Evolutionary conservation across 768 basidiomycete genomes (phyloP), one percentile per base, ranked within the genome.

Genomic region (Trametes gibbosa): DNA sequence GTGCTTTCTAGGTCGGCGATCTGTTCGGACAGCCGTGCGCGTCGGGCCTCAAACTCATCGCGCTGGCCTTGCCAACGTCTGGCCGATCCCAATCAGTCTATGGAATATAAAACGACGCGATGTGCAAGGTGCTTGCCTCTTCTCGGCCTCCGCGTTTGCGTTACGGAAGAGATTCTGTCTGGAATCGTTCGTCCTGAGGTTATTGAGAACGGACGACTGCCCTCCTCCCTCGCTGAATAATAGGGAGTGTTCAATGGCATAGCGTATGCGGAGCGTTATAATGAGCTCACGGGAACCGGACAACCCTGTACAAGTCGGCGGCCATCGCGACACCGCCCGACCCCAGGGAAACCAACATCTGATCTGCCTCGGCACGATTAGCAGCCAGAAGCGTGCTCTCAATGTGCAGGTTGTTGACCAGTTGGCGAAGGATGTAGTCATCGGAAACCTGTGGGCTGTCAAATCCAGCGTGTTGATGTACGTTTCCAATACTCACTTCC

Each of bases 351-450:
- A 73, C 62, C 40, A 89, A 73, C 24, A 80, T 72, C 0, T 75
- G 62, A 59, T 94, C 84, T 1, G 83, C 95, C 37, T 86, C 82
- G 0, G 67, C 69, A 73, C 93, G 91, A 9, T 75, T 82, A 2
- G 65, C 68, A 0, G 89, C 84, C 21, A 98, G 78, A 9, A 93
- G 72, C 2, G 79, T 81, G 16, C 80, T 76, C 71, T 99, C 97
- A 50, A 97, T 90, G 45, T 70, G 74, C 21, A 75, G 74, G 50
- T 79, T 76, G 70, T 94, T 93, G 73, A 98, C 87, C 45, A 99
- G 70, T 34, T 95, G 79, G 50, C 94, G 90, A 27, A 85, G 75
- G 2, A 95, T 89, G 59, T 84, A 85, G 35, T 81, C 80, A 63
- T 96, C 78, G 14, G 82, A 78, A 61, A 96, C 79, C 94, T 98